Evolutionary conservation across 1,284 basidiomycete species (phyloP), one percentile per base, ranked within the genome.

Genomic region (Ganoderma multipileum): DNA sequence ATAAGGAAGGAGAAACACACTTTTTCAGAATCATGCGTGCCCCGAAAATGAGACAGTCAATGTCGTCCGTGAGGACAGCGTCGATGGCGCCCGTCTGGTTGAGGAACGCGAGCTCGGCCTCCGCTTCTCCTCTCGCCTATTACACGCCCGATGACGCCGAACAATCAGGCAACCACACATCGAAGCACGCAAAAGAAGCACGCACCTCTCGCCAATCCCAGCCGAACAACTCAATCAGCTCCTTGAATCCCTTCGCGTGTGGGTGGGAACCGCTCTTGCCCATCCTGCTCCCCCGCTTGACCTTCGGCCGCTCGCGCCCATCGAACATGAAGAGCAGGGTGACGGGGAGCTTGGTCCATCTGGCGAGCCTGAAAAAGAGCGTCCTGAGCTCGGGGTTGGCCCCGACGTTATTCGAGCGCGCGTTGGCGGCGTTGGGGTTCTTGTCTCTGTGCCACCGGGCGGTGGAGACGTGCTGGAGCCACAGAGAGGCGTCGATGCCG

Each of bases 251-350:
- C 44, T 65, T 66, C 33, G 82, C 83, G 23, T 85, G 75, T 3
- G 69, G 68, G 74, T 88, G 86, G 4, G 83, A 83, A 61, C 77
- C 85, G 58, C 79, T 79, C 72, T 81, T 85, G 54, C 85, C 84
- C 75, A 79, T 75, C 72, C 80, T 84, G 68, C 85, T 86, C 14
- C 81, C 81, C 38, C 91, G 79, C 82, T 93, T 94, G 57, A 83
- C 75, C n/a, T 79, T 77, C 0, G 91, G 92, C 42, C 90, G 81
- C 30, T 84, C 74, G 0, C 85, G 82, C 0, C 92, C 92, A 77
- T 94, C 92, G 74, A 93, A 92, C 2, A 94, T 87, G 76, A 94
- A 92, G 0, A 93, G 77, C 1, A 87, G 86, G 23, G 89, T 76
- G 50, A 91, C 77, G 0, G 91, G 90, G 8, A 88, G 80, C 55